Base-by-base conservation (phyloP, 2,329 filamentous ascomycete species). In the Trichoderma oligosporum region DNA sequence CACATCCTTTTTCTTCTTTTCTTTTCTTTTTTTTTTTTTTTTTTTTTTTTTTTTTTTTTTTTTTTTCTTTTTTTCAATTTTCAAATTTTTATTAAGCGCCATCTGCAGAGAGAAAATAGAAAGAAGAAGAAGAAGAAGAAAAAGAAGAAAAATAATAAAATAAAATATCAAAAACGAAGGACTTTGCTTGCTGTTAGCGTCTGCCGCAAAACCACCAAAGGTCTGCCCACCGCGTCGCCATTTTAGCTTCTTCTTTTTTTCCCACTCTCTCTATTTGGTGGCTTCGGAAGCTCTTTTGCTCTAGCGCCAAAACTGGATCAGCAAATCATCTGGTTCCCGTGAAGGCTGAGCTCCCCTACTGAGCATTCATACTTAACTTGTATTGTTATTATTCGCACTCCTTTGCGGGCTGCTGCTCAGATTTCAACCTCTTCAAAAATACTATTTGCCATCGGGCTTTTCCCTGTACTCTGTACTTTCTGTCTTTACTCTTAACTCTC, bases 281-380 rank as follows among this genome's bases (percentile, higher is more conserved):
- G 24, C 31, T 39, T 56, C 42, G 42, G 53, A n/a, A 20, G 44
- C 42, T 47, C 33, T 48, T 44, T 56, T 48, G 44, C 53, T 56
- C 25, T 56, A 56, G 53, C 53, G 53, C 53, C 42, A 41, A 46
- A 22, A 20, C 35, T 2, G 20, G 46, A n/a, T 31, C 53, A 56
- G 53, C 53, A 56, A 56, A 56, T 47, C 44, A 47, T 48, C 53
- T 35, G 29, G 53, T 41, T 44, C 22, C 39, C 27, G 44, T 27
- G 22, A 20, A 47, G 39, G 27, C 49, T 31, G 16, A 49, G 31
- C 33, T 22, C 29, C 44, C 44, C 27, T 46, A 33, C 44, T 6
- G 47, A 51, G 47, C 51, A 44, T 35, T 48, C 53, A 41, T 47
- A 39, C 53, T n/a, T n/a, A n/a, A n/a, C n/a, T n/a, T n/a, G n/a